Conservation (phyloP, 192 early-diverging fungal species). For the Paraglomus brasilianum region DNA sequence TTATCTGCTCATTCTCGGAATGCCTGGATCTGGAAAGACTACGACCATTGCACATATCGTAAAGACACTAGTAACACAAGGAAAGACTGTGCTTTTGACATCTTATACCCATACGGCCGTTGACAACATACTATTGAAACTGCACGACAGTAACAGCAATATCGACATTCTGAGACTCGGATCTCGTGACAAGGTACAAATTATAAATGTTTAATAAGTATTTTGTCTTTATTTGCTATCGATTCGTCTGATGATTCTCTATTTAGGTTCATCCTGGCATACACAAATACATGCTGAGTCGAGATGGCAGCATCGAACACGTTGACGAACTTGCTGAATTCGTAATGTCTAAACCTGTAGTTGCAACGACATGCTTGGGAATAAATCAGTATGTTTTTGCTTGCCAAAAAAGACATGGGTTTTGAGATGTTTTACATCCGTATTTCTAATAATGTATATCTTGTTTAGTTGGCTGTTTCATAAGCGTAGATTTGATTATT, state of each 20-base stretch:
- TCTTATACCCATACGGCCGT: conserved; percentile 93
- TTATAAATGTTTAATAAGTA: conserved; percentile 9
- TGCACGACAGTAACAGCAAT: conserved; percentile 49
- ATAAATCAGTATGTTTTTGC: conserved; percentile 64
- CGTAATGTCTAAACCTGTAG: conserved; percentile 61
- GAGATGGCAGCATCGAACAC: conserved; percentile 39
- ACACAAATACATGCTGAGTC: conserved; percentile 33
- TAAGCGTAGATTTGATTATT: conserved; percentile 85
- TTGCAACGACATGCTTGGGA: conserved; percentile 89
- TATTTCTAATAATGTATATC: background rate
- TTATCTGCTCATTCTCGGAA: conserved; percentile 89
- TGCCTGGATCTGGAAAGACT: conserved; percentile 98
- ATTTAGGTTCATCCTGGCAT: conserved; percentile 51
- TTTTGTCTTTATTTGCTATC: conserved; percentile 26
- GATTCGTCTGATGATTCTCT: background rate
- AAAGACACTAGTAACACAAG: conserved; percentile 56
- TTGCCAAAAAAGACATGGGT: background rate
- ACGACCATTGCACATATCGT: conserved; percentile 84
- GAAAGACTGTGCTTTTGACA: conserved; percentile 80
- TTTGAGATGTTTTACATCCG: background rate
- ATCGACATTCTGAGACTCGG: conserved; percentile 79
- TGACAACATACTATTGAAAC: conserved; percentile 88
- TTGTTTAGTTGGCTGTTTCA: conserved; percentile 63
- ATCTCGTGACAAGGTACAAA: conserved; percentile 51
- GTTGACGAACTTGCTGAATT: conserved; percentile 62